Evolutionary conservation across 164 flowering plant species (phyloP).

Genomic region (Paratinospora sagittata): DNA sequence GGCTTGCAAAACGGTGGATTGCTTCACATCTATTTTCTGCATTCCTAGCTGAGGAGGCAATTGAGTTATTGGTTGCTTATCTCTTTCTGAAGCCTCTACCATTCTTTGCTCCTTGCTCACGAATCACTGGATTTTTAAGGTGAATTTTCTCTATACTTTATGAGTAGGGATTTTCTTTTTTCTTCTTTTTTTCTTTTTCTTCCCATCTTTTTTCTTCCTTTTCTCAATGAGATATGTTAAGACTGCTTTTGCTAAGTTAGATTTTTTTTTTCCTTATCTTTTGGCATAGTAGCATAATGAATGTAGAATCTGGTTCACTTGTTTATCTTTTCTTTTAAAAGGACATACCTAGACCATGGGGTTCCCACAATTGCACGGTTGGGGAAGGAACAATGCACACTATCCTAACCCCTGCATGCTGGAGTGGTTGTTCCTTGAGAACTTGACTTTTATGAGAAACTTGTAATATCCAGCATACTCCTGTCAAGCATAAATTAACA

Average conservation of each 20-base stretch:
- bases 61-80: constrained; percentile 84
- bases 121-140: constrained; percentile 91
- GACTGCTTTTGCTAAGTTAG: not conserved
- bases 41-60: constrained; percentile 63
- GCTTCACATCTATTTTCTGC: constrained; percentile 91
- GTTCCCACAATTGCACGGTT: too few species aligned
- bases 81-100: constrained; percentile 79
- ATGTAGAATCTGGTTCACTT: not conserved
- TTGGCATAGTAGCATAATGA: too few species aligned
- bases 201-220: not conserved
- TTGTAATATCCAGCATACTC: too few species aligned
- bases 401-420: too few species aligned
- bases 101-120: constrained; percentile 70
- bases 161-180: not conserved
- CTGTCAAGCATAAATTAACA: too few species aligned
- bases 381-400: too few species aligned
- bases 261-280: not conserved
- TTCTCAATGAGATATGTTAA: not conserved
- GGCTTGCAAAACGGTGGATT: constrained; percentile 98
- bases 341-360: too few species aligned
- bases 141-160: constrained; percentile 11
- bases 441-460: too few species aligned
- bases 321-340: not conserved
- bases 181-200: not conserved
- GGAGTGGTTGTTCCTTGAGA: too few species aligned